Base-by-base conservation (phyloP, 139 green algal genomes). In the Tetraselmis chui region DNA sequence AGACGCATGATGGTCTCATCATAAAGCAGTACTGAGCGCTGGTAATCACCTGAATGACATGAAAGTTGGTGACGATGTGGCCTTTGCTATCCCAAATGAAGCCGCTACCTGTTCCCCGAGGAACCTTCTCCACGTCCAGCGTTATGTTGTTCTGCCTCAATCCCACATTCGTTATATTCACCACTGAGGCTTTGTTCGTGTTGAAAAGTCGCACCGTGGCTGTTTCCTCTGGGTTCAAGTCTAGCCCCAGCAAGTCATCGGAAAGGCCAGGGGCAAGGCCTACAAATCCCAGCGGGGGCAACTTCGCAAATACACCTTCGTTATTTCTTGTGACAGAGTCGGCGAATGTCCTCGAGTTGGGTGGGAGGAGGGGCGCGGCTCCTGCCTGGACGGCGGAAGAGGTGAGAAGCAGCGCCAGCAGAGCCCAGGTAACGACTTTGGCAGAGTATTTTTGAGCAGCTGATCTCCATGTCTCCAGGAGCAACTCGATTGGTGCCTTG, bases 41-140 rank as follows among this genome's bases (percentile, higher is more conserved):
- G n/a, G n/a, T n/a, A n/a, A n/a, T n/a, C 18, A 67, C 87, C 24
- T 78, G 77, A 32, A 94, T 88, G 29, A 95, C 89, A 78, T 95
- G 92, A 79, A 86, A 93, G 59, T 92, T 92, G 0, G 93, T 96
- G 0, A 97, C 90, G 76, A 97, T 89, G 77, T 95, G 92, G 25
- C 92, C 92, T 1, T 86, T 76, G 1, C 81, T 77, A 75, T 96
- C 92, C 92, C 92, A 97, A 0, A 95, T 78, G 81, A 96, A 95
- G 1, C 93, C 93, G 32, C 81, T 90, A 58, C 93, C 92, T 81
- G 84, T 82, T 29, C 92, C 92, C 79, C 78, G 78, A 0, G 90
- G 90, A 1, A 93, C 79, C 67, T 89, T 78, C 45, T 88, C 29
- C 1, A 86, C 67, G 75, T 93, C 90, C 29, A 89, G 87, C 0